Evolutionary conservation across 768 basidiomycete genomes (phyloP), one percentile per base, ranked within the genome.

Genomic region (Vishniacozyma victoriae): DNA sequence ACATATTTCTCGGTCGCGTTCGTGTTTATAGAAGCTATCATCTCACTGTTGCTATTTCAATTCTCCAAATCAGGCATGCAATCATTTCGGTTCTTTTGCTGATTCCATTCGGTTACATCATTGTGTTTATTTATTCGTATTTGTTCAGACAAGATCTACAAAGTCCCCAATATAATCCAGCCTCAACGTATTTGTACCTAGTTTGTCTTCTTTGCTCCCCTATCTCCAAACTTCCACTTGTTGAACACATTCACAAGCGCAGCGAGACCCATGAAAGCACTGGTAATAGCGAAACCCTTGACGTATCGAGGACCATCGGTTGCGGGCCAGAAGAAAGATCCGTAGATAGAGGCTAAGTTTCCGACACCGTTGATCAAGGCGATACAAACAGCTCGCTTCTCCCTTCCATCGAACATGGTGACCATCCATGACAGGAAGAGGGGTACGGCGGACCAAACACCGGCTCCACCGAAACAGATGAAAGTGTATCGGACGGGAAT

Each of bases 291-390:
- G 41, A 67, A 70, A 15, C 71, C 71, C 20, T 35, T 55, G 43
- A 45, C 41, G 54, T 71, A 72, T 39, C 39, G 44, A 14, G 71
- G 69, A 1, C 57, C 64, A 35, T 59, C 56, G 11, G 22, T 48
- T 2, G 59, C 42, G 0, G 71, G 71, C 71, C 71, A 71, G 52
- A 72, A 54, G 58, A 69, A 71, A n/a, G 61, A 62, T 12, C 71
- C 71, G 55, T 69, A 72, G 4, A 68, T 54, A 2, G 60, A 62
- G 3, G 67, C 40, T 7, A 59, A 46, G 49, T 66, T 68, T 23
- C 66, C 70, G 40, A 70, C 49, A n/a, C 66, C 64, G 41, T 68
- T 72, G 48, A 72, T 64, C 13, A 70, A 20, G 11, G 71, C 71
- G 24, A 69, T 67, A 1, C 64, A 64, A n/a, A 70, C 57, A 19